A percentile compares a stretch with the other conserved stretches of the same genome.
Conservation (phyloP, 192 early-diverging fungal genomes). For the Obelidium mucronatum region DNA sequence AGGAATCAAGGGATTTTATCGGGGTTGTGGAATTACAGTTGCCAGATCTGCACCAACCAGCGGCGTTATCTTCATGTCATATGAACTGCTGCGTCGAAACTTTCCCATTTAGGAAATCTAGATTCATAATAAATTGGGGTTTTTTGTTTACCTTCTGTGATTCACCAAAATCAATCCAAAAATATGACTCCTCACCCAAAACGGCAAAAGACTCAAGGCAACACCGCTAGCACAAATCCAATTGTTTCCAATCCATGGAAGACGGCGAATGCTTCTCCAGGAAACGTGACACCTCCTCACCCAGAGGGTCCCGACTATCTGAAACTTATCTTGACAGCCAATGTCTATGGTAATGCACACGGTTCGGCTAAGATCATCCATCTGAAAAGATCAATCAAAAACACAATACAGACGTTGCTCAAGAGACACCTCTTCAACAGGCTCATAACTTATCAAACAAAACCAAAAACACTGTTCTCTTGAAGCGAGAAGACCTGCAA, state of each 20-base stretch:
- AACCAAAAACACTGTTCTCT: conserved; percentile 70
- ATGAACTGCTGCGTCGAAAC: conserved; percentile 54
- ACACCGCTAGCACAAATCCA: background rate
- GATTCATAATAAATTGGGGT: background rate
- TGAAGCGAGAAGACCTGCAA: conserved; percentile 98
- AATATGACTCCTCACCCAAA: background rate
- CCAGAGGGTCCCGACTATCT: conserved; percentile 80
- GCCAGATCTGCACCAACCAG: conserved; percentile 89
- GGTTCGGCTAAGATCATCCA: background rate
- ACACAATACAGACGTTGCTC: conserved; percentile 73
- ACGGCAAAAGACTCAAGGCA: background rate
- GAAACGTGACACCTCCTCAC: background rate
- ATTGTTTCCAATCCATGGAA: background rate
- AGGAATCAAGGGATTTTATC: conserved; percentile 87
- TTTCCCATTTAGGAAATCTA: conserved; percentile 11
- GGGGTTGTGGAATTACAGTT: conserved; percentile 93
- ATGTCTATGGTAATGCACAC: conserved; percentile 73
- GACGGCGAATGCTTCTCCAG: background rate
- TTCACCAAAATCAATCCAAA: background rate
- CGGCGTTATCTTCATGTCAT: conserved; percentile 96
- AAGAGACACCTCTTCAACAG: conserved; percentile 86
- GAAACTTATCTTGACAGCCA: conserved; percentile 89
- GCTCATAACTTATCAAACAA: conserved; percentile 84
- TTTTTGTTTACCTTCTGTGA: background rate
- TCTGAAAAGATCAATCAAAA: conserved; percentile 32